A percentile compares a stretch with the other conserved stretches of the same genome.
Evolutionary conservation across 495 filamentous ascomycete genomes (phyloP).

Genomic region (Hypoxylon rickii): DNA sequence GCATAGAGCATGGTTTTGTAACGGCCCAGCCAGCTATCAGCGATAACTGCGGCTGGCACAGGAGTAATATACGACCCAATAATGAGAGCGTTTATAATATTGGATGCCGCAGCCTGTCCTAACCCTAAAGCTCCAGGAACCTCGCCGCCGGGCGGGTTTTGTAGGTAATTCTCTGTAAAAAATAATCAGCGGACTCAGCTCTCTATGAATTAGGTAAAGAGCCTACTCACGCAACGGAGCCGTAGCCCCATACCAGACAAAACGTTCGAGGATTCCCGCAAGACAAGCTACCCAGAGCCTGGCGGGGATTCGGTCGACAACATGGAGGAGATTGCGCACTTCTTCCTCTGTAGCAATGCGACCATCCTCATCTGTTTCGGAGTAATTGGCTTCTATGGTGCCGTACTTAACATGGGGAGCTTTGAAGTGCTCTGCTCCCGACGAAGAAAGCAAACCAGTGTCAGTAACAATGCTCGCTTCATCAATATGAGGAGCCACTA

Average conservation of each 20-base stretch:
- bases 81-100: conserved; percentile 10
- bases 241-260: conserved; percentile 23
- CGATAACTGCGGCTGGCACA: conserved; percentile 9
- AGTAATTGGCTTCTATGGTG: not conserved
- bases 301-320: conserved; percentile 9
- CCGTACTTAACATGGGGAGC: not conserved
- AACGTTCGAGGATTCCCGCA: conserved; percentile 11
- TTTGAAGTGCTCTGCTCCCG: not conserved
- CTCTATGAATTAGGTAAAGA: not conserved
- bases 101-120: conserved; percentile 14
- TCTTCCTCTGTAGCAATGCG: conserved; percentile 22
- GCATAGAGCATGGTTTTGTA: conserved; percentile 22
- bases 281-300: conserved; percentile 12
- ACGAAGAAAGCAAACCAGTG: not conserved
- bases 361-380: not conserved
- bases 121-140: conserved; percentile 17
- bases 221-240: conserved; percentile 17
- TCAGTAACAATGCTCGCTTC: not conserved
- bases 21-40: conserved; percentile 20
- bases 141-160: conserved; percentile 8
- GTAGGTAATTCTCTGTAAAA: conserved; percentile 20
- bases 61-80: conserved; percentile 12
- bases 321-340: conserved; percentile 16
- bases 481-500: not conserved
- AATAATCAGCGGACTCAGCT: not conserved